Conservation (phyloP, 2,329 filamentous ascomycete genomes). For the Mycosphaerella sp. region DNA sequence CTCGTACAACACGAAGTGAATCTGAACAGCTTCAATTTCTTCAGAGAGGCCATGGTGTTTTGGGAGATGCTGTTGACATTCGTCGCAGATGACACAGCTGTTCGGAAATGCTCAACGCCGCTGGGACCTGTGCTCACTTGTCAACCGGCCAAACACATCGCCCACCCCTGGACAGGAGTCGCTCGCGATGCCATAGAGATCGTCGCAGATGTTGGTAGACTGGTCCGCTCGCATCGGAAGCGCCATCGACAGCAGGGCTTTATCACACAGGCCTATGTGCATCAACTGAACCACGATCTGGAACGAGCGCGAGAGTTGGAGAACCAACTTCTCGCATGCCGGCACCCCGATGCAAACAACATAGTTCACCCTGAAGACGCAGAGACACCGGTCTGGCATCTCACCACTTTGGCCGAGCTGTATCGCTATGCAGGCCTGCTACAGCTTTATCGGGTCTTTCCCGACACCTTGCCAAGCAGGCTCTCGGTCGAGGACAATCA, state of each 20-base stretch:
- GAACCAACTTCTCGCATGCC: constrained; percentile 43
- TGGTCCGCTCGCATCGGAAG: constrained; percentile 21
- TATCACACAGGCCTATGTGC: constrained; percentile 21
- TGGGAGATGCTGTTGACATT: constrained; percentile 46
- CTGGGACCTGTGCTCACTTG: constrained; percentile 32
- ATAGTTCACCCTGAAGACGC: constrained; percentile 49
- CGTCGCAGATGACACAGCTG: constrained; percentile 45
- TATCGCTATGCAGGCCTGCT: constrained; percentile 50
- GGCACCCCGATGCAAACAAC: constrained; percentile 44
- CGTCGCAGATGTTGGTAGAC: constrained; percentile 42
- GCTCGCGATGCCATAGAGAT: constrained; percentile 41
- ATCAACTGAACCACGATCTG: constrained; percentile 18
- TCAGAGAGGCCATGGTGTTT: constrained; percentile 52
- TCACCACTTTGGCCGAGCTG: constrained; percentile 49
- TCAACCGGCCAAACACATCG: constrained; percentile 12
- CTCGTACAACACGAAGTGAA: constrained; percentile 7
- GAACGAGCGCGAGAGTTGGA: constrained; percentile 40
- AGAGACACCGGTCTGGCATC: constrained; percentile 48
- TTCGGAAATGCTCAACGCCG: constrained; percentile 35
- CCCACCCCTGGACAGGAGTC: constrained; percentile 44
- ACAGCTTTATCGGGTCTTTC: constrained; percentile 52
- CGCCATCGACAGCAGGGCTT: constrained; percentile 17
- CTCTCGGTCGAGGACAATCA: constrained; percentile 7
- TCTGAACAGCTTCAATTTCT: constrained; percentile 42
- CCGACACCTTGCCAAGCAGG: constrained; percentile 26